phyloP scores from a whole-genome alignment of 2,329 filamentous ascomycete genomes.

The Bipolaris oryzae region DNA sequence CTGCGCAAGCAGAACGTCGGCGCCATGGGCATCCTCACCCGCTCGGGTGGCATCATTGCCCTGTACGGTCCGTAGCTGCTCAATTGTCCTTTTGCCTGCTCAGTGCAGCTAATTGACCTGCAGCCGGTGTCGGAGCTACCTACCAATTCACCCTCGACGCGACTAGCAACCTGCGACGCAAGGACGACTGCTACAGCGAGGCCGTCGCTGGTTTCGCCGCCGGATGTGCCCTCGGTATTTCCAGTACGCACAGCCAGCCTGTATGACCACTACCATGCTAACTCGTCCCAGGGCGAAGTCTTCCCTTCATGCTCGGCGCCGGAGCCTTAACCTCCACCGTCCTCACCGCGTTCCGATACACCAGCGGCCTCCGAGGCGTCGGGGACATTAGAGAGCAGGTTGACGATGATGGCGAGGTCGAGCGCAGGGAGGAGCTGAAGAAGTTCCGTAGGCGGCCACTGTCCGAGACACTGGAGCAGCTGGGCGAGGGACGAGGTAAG shows the following conservation, averaged over 20 bases:
- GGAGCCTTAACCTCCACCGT: conserved; percentile 64
- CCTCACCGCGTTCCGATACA: conserved; percentile 70
- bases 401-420: conserved; percentile 73
- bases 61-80: conserved; percentile 62
- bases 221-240: conserved; percentile 74
- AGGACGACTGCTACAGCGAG: conserved; percentile 78
- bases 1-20: conserved; percentile 82
- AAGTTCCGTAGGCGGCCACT: conserved; percentile 75
- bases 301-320: conserved; percentile 73
- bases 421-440: conserved; percentile 74
- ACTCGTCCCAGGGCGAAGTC: conserved; percentile 61
- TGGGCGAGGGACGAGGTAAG: conserved; percentile 87
- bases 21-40: conserved; percentile 78
- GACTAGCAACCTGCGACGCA: conserved; percentile 82
- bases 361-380: conserved; percentile 64
- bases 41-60: conserved; percentile 75
- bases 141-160: conserved; percentile 80
- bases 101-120: conserved; percentile 37
- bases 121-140: conserved; percentile 74
- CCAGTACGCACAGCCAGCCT: conserved; percentile 61
- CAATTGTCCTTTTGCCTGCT: background rate
- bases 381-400: conserved; percentile 56
- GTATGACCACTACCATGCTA: conserved; percentile 20
- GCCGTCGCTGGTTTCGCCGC: conserved; percentile 77
- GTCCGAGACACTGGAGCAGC: conserved; percentile 78